Evolutionary conservation across 2,329 filamentous ascomycete genomes (phyloP).

Genomic region (Fusarium sp.): DNA sequence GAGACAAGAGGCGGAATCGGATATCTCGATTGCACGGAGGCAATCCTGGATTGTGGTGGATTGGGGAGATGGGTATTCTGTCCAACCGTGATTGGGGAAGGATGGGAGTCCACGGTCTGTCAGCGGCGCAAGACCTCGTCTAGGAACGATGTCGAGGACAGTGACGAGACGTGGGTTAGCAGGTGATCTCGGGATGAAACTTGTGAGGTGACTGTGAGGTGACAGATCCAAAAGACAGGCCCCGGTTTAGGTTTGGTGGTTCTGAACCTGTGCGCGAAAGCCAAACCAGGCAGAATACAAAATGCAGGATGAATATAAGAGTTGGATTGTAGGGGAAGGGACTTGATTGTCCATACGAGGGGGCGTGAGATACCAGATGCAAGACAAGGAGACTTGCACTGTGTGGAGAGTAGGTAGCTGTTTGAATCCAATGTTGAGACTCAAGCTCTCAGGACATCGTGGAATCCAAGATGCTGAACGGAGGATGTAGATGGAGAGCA

Average conservation of each 20-base stretch:
- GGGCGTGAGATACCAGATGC: constrained; percentile 22
- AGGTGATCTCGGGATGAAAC: constrained; percentile 44
- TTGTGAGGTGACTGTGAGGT: constrained; percentile 47
- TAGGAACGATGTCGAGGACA: constrained; percentile 35
- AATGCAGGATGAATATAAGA: constrained; percentile 28
- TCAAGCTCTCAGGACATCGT: constrained; percentile 37
- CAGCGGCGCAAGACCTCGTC: constrained; percentile 38
- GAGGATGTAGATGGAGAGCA: constrained; percentile 33
- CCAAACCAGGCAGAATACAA: constrained; percentile 28
- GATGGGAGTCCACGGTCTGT: constrained; percentile 31
- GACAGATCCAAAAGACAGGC: constrained; percentile 37
- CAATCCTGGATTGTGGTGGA: constrained; percentile 34
- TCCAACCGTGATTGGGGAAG: constrained; percentile 38
- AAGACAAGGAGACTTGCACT: constrained; percentile 17
- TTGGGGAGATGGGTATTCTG: constrained; percentile 27
- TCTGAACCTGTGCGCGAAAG: constrained; percentile 36
- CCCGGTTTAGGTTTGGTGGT: constrained; percentile 39
- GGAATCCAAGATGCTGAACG: constrained; percentile 26
- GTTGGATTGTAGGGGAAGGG: constrained; percentile 28
- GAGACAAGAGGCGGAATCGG: constrained; percentile 34
- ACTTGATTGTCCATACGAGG: constrained; percentile 19
- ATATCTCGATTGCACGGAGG: constrained; percentile 48
- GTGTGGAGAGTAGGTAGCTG: constrained; percentile 30
- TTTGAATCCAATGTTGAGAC: constrained; percentile 28
- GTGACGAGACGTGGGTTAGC: constrained; percentile 33